phyloP scores from a whole-genome alignment of 345 rosid species.

The Ricinus communis region DNA sequence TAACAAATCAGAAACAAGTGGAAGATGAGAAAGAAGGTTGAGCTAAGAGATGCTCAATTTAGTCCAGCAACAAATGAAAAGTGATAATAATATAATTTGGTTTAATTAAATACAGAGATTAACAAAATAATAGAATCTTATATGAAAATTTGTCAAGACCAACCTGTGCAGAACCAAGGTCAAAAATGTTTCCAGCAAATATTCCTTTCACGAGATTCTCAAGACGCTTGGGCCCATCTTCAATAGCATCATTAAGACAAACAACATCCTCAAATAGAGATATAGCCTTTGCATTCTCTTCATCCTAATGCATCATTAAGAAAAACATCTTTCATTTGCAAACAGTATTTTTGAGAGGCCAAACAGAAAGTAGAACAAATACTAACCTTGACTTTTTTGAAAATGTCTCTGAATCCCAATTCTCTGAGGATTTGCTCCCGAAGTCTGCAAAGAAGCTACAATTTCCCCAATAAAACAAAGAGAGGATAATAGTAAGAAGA shows the following conservation, averaged over 20 bases:
- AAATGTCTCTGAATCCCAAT: slow-evolving; percentile 89
- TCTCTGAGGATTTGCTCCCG: slow-evolving; percentile 89
- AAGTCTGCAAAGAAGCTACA: slow-evolving; percentile 84
- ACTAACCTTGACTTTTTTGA: slow-evolving; percentile 93
- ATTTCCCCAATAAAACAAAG: slow-evolving; percentile 12
- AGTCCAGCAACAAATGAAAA: too few species aligned
- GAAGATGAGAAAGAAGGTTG: slow-evolving; percentile 6
- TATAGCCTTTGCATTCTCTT: slow-evolving; percentile 97
- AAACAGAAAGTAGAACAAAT: background rate
- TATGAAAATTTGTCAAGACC: slow-evolving; percentile 11
- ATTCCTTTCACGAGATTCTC: slow-evolving; percentile 83
- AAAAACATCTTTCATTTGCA: background rate
- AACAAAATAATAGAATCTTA: background rate
- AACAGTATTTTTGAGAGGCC: background rate
- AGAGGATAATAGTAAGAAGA: background rate
- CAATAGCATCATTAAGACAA: slow-evolving; percentile 66
- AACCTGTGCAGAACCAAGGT: slow-evolving; percentile 97
- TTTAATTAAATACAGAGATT: too few species aligned
- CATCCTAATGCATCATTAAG: slow-evolving; percentile 54
- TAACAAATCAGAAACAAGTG: slow-evolving; percentile 24
- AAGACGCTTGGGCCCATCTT: slow-evolving; percentile 60
- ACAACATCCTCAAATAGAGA: slow-evolving; percentile 74
- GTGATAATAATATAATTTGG: background rate
- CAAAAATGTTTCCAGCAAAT: slow-evolving; percentile 97
- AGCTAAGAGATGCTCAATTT: background rate